Conservation (phyloP, 805 yeast species). For the Yarrowia porcina region DNA sequence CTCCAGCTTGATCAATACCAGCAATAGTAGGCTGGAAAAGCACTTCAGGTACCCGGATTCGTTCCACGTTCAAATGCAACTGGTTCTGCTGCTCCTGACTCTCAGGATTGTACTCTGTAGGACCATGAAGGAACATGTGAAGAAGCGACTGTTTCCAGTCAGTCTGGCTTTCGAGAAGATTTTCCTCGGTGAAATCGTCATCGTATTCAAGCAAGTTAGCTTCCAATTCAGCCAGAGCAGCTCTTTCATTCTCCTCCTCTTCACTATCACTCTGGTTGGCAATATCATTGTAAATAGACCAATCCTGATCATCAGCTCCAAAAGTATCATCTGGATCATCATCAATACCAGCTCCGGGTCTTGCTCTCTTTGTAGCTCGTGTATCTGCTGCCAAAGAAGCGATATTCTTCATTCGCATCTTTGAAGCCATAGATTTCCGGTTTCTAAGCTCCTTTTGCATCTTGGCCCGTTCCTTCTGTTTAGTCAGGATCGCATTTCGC, state of each 20-base stretch:
- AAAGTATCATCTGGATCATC: constrained; percentile 85
- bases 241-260: constrained; percentile 64
- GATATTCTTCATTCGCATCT: constrained; percentile 84
- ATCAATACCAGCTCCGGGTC: constrained; percentile 40
- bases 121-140: constrained; percentile 87
- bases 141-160: constrained; percentile 81
- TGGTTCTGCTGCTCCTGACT: constrained; percentile 85
- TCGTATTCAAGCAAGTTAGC: constrained; percentile 75
- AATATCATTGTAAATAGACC: constrained; percentile 86
- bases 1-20: constrained; percentile 94
- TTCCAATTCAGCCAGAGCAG: constrained; percentile 50
- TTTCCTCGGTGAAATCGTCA: constrained; percentile 81
- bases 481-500: constrained; percentile 56
- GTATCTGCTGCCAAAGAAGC: constrained; percentile 78
- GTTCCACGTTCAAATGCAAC: constrained; percentile 82
- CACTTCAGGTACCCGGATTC: constrained; percentile 89
- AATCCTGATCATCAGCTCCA: constrained; percentile 94
- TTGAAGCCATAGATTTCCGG: constrained; percentile 88
- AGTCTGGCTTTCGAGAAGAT: constrained; percentile 61
- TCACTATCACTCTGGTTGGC: constrained; percentile 75
- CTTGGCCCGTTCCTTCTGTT: constrained; percentile 63
- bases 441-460: constrained; percentile 75
- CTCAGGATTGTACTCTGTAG: constrained; percentile 78
- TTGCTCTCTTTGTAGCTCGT: constrained; percentile 33
- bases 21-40: constrained; percentile 90